Base-by-base conservation (phyloP, 768 basidiomycete genomes). In the Rhodotorula babjevae region DNA sequence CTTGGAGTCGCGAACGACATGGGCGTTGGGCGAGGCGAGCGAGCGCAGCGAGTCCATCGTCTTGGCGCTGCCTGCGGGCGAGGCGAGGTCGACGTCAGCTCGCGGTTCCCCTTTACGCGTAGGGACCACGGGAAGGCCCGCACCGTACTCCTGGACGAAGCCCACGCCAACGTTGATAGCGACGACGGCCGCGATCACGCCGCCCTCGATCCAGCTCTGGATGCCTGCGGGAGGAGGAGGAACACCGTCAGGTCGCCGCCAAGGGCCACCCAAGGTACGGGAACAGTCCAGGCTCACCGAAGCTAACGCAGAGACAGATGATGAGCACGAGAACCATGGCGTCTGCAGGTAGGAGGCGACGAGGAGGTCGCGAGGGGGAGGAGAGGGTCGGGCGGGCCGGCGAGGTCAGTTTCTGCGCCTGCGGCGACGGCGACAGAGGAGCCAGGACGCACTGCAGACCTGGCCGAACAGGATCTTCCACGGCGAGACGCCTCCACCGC, bases 1-100 rank as follows among this genome's bases (percentile, higher is more conserved):
- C 72, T 84, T 81, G 61, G 83, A 82, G 56, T 82, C 81, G 47
- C 84, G 82, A 61, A 85, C 80, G 21, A 85, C 84, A 21, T 80
- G 76, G 1, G 85, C 85, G 14, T 83, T 82, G 6, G 85, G 85
- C 31, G 84, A 84, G 10, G 84, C 84, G 40, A 86, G 81, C 60
- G 83, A 82, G 10, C 83, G 83, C 7, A 85, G 80, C 11, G 84
- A 84, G 70, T 84, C 84, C 84, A 86, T 85, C 0, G 84, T 85
- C 73, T 84, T 84, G 74, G 85, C 85, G 0, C 84, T 84, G 29
- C 80, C n/a, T n/a, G n/a, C n/a, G n/a, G n/a, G n/a, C n/a, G n/a
- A n/a, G n/a, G n/a, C n/a, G n/a, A n/a, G n/a, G n/a, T n/a, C n/a
- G n/a, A n/a, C n/a, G n/a, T n/a, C n/a, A n/a, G n/a, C n/a, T n/a